Conservation (phyloP, 2,329 filamentous ascomycete species). For the Apiospora arundinis region DNA sequence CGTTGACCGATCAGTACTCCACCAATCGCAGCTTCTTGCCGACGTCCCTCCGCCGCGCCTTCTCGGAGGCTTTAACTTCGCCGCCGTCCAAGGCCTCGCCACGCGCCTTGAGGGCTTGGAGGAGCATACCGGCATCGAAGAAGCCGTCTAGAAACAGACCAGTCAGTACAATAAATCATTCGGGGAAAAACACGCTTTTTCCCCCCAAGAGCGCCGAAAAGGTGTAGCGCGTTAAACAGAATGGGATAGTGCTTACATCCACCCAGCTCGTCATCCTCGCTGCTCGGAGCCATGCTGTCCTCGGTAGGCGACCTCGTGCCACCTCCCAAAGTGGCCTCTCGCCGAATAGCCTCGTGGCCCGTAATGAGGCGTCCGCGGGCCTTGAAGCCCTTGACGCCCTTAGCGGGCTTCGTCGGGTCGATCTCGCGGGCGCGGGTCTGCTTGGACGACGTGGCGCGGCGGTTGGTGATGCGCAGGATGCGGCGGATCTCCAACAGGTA, state of each 20-base stretch:
- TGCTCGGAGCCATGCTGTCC: constrained; percentile 75
- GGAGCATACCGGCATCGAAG: constrained; percentile 94
- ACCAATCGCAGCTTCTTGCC: constrained; percentile 75
- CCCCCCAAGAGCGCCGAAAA: constrained; percentile 13
- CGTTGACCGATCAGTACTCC: constrained; percentile 61
- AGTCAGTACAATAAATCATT: constrained; percentile 26
- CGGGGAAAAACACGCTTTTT: constrained; percentile 8
- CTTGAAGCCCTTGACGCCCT: constrained; percentile 61
- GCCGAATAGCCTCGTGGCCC: constrained; percentile 52
- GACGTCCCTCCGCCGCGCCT: constrained; percentile 69
- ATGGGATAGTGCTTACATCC: constrained; percentile 72
- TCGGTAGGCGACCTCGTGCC: constrained; percentile 68
- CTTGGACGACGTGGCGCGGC: constrained; percentile 49
- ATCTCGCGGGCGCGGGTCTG: constrained; percentile 61
- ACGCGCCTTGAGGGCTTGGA: constrained; percentile 82
- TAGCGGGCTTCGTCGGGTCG: constrained; percentile 47
- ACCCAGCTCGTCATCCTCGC: constrained; percentile 82
- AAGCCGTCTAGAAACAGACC: constrained; percentile 77
- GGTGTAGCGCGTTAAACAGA: constrained; percentile 8
- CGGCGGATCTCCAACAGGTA: constrained; percentile 92
- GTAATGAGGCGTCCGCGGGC: constrained; percentile 76
- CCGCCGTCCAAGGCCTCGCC: constrained; percentile 58
- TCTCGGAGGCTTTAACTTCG: constrained; percentile 62
- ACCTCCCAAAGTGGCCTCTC: constrained; percentile 44
- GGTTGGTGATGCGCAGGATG: constrained; percentile 72